Base-by-base conservation (phyloP, 2,329 filamentous ascomycete genomes). In the Harringtonia lauricola region DNA sequence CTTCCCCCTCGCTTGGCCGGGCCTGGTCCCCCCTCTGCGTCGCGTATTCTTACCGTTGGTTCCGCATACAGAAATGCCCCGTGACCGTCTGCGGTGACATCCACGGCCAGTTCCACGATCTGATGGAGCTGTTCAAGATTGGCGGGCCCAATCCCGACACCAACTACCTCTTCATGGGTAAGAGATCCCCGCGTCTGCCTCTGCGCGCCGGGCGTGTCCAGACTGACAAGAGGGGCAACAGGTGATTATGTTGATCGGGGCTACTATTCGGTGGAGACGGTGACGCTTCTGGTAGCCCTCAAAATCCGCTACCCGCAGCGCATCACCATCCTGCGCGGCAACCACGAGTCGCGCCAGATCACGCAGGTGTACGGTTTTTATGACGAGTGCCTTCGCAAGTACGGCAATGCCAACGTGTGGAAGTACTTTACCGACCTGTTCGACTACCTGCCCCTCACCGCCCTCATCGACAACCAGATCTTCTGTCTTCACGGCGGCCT, bases 61-160 rank as follows among this genome's bases (percentile, higher is more conserved):
- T 29, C 17, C 19, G 15, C 29, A 26, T 14, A 44, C 55, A 89
- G 84, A 95, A 95, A 90, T 96, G 90, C 64, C 92, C 92, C 36
- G 92, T 96, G 54, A 98, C 92, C 45, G 92, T 98, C 50, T 96
- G 92, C 65, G 92, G 92, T 63, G 92, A 98, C 67, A 98, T 98
- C 62, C 92, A 98, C 66, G 92, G 92, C 54, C 92, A 98, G 67
- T 96, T 96, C 64, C 90, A 96, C 66, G 92, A 98, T 61, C 69
- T 98, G 64, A 96, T 98, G 88, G 92, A 98, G 70, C 79, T 98
- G 43, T 98, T 98, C 77, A 94, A 94, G 71, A 96, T 98, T 64
- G 92, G 92, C 55, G 92, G 92, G 43, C 88, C 89, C 48, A 95
- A 95, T 62, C 92, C 92, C 53, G 92, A 98, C 66, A 96, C 92